These are phyloP conservation scores for Termitomyces sp. DNA, from an alignment of 768 basidiomycete species.

Conservation along the genomic window DNA sequence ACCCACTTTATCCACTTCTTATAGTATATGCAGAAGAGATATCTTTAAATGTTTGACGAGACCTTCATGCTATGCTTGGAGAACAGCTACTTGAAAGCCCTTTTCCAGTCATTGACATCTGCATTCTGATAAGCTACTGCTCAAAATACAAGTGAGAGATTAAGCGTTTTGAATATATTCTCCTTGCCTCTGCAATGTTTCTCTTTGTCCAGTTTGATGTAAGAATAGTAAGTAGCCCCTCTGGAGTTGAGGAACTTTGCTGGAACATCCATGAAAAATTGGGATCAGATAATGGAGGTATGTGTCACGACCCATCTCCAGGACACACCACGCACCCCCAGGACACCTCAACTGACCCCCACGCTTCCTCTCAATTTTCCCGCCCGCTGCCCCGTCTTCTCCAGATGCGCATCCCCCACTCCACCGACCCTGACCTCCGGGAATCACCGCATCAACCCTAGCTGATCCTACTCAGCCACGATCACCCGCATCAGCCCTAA, in stretches of 20 bases:
- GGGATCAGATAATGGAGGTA: slow-evolving; percentile 2
- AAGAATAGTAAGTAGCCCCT: background rate
- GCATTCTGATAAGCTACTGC: background rate
- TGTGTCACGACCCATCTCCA: no score
- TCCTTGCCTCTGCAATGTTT: background rate
- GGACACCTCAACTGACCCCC: no score
- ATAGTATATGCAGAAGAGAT: background rate
- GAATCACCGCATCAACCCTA: no score
- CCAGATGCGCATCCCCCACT: no score
- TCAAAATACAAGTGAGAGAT: background rate
- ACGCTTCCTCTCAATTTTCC: no score
- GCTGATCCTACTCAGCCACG: no score
- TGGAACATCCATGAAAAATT: slow-evolving; percentile 5
- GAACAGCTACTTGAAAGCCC: slow-evolving; percentile 2
- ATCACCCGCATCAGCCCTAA: no score
- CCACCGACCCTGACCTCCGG: no score
- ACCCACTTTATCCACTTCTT: background rate
- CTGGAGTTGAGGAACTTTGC: background rate
- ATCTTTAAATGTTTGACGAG: background rate
- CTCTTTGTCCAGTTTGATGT: background rate
- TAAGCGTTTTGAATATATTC: background rate
- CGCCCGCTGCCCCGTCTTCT: no score
- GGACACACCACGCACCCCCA: no score
- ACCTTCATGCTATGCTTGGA: background rate
- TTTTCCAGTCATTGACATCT: background rate